These are phyloP conservation scores for Alternaria viburni DNA, from an alignment of 2,329 filamentous ascomycete species.

Conservation along the genomic window DNA sequence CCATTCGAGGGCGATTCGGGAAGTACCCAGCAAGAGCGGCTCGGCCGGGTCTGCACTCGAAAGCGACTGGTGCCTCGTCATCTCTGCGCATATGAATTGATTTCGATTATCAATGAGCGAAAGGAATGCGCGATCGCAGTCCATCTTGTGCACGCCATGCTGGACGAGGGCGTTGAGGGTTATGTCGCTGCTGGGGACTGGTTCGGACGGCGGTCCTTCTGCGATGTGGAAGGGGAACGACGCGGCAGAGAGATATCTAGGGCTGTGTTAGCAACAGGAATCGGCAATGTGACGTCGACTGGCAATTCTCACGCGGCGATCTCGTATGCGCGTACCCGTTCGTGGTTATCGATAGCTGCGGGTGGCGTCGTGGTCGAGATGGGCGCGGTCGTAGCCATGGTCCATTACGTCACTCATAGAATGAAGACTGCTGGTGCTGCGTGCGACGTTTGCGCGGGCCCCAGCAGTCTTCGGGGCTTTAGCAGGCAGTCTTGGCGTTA, in stretches of 20 bases:
- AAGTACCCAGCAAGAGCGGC: conserved; percentile 9
- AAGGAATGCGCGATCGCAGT: conserved; percentile 19
- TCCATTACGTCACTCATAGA: background rate
- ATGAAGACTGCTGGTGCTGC: background rate
- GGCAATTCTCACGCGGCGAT: conserved; percentile 12
- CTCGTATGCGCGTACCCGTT: conserved; percentile 12
- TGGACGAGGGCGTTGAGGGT: conserved; percentile 19
- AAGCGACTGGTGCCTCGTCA: conserved; percentile 14
- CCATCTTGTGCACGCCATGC: conserved; percentile 13
- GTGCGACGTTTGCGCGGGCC: background rate
- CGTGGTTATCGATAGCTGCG: background rate
- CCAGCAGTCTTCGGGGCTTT: background rate
- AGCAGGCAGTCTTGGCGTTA: background rate
- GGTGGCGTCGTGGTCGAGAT: background rate
- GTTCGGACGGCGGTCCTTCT: conserved; percentile 10
- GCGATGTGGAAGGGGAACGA: conserved; percentile 16
- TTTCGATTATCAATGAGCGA: conserved; percentile 16
- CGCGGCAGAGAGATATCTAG: conserved; percentile 16
- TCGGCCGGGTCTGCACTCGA: background rate
- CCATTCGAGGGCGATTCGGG: conserved; percentile 14
- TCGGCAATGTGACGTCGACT: background rate
- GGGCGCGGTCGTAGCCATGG: background rate
- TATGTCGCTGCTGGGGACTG: conserved; percentile 14
- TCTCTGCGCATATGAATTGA: conserved; percentile 20
- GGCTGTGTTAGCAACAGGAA: background rate